Evolutionary conservation across 2,329 filamentous ascomycete genomes (phyloP), one percentile per base, ranked within the genome.

Genomic region (Arthroderma sp.): DNA sequence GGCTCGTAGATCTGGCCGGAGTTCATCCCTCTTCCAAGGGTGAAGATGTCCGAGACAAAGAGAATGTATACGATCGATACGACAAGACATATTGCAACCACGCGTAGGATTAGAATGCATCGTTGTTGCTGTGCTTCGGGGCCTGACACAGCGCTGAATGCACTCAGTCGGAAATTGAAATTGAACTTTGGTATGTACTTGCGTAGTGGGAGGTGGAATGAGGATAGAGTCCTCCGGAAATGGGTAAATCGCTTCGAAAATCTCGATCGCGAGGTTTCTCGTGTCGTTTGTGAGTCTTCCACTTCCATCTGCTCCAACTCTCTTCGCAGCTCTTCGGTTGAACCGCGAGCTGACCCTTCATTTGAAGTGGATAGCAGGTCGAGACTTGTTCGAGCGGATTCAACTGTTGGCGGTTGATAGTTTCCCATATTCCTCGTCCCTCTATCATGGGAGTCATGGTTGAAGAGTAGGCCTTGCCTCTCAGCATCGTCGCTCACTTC

Each of bases 221-320:
- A 69, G 9, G 74, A 77, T n/a, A 80, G 63, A 5, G 72, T 74
- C 48, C 72, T 71, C 41, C 70, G 73, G 49, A 80, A 60, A 52
- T 63, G 71, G 49, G 69, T 71, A 53, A 79, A 67, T 38, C 70
- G 71, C 55, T 79, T 78, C 32, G 73, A 74, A 53, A 75, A 57
- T 38, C 63, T 61, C 29, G 67, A 62, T 48, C 62, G 62, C 31
- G 53, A 49, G 29, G 47, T 55, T 32, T 45, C 55, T 10, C 52
- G 54, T 34, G 54, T 53, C 11, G 59, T 52, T 44, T 57, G 61
- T 11, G 78, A 77, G 53, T 93, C 86, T 55, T 86, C 76, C 36
- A 93, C 77, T 53, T 93, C 86, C 74, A 94, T 80, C 73, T 95
- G 83, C 58, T 93, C 78, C 68, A 96, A 81, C 64, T 91, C 85